Base-by-base conservation (phyloP, 805 yeast species). In the Wickerhamomyces chaumierensis region DNA sequence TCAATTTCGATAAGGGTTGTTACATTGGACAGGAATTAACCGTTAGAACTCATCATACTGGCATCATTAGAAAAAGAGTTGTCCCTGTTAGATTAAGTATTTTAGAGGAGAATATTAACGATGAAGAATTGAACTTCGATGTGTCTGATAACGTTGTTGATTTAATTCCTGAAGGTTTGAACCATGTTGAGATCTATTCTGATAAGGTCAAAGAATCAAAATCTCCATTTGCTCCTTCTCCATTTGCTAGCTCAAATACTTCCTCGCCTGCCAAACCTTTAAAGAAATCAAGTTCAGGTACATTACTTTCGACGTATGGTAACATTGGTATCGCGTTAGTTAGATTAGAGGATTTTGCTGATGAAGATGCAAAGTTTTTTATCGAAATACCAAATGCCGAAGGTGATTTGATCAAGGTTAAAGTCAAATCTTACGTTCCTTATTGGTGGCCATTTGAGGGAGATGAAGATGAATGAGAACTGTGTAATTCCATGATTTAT, bases 21-120 rank as follows among this genome's bases (percentile, higher is more conserved):
- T 92, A 92, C 51, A 79, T 86, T 14, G 99, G 99, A 1, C 98
- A 92, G 59, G 99, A 92, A 56, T 65, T 92, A 37, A 88, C 96
- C 0, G 86, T 88, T 15, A 71, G 98, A 49, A 81, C 96, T 0
- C 79, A 71, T 52, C 84, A 83, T 43, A 77, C 81, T 25, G 95
- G 96, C 3, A 72, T 78, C 2, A 73, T 88, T n/a, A 68, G 94
- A 23, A 87, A 88, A 51, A 65, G 97, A 39, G 63, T 86, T 3
- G 73, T 84, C 35, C 96, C 97, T 0, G 75, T 80, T 2, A 65
- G 62, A 34, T n/a, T 53, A 6, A 49, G 40, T 32, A 36, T 45
- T 5, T 20, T 42, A 12, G 43, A 47, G 4, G 53, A 53, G 3
- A 41, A 36, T 1, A 41, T 46, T 1, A 38, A 49, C 1, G 38